Base-by-base conservation (phyloP, 495 filamentous ascomycete genomes). In the Podospora didyma region DNA sequence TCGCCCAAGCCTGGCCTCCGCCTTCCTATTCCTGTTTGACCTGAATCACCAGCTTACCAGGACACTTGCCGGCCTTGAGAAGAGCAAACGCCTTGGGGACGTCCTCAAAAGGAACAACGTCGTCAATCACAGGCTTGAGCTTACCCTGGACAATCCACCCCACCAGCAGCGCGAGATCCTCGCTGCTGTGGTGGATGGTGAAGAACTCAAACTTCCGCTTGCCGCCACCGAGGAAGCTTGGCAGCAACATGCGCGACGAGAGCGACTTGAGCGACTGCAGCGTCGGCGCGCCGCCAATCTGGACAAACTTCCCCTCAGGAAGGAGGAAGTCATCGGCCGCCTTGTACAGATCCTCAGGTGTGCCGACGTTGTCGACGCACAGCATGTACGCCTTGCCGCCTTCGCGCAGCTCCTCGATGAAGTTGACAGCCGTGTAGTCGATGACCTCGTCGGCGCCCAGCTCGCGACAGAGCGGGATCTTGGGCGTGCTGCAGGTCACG, bases 391-490 rank as follows among this genome's bases (percentile, higher is more conserved):
- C 68, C 16, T 69, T 67, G 0, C 82, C 83, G 39, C 75, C 71
- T 2, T 63, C 62, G 64, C 74, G 74, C 12, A 90, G 60, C 7
- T 59, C 69, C 9, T 73, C 63, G 41, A 78, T 59, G 1, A 89
- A 71, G 65, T 85, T 71, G 42, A 48, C 58, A 1, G 69, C 62
- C n/a, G 78, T 83, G 62, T 91, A 91, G 62, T 91, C 86, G 42
- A 91, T 74, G 2, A 89, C 75, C 52, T 85, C 79, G 60, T 89
- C 85, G 3, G 86, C 87, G 0, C 87, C 87, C 1, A 90, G 68
- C 12, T 65, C 65, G 34, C 72, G 72, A 60, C 81, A 83, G 1
- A 88, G 69, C 47, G 82, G 76, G 0, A 76, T 69, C 65, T 89
- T 90, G 9, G 66, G 62, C 7, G 71, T 75, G 10, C 84, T 87